Evolutionary conservation across 176 grass and related monocot genomes (phyloP).

Genomic region (Oryza australiensis): DNA sequence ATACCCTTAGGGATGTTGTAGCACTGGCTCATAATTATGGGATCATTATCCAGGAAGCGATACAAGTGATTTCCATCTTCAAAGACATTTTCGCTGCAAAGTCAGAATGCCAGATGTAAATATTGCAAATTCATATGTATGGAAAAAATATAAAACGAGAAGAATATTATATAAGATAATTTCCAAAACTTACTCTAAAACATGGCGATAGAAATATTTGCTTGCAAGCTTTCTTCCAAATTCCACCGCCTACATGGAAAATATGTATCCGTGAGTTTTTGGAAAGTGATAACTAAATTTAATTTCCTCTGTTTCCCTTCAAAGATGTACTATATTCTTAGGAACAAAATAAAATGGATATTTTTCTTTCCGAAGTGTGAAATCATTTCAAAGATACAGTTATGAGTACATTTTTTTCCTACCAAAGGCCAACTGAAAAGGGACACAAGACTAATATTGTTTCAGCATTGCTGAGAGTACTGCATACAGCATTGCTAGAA

Average conservation of each 20-base stretch:
- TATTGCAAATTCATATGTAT: background rate
- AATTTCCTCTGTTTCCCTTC: background rate
- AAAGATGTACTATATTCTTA: background rate
- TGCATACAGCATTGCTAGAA: background rate
- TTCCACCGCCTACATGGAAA: conserved; percentile 69
- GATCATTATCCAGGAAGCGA: conserved; percentile 92
- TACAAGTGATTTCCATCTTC: conserved; percentile 92
- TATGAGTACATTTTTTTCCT: conserved; percentile 7
- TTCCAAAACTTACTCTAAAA: conserved; percentile 69
- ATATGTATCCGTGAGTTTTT: background rate
- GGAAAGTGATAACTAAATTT: background rate
- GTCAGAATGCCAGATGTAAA: conserved; percentile 15
- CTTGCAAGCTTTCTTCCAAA: conserved; percentile 90
- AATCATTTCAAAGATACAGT: conserved; percentile 12
- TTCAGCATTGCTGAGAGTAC: background rate
- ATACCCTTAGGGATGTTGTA: conserved; percentile 81
- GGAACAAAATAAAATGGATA: conserved; percentile 4
- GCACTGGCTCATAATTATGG: conserved; percentile 77
- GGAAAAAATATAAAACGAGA: conserved; percentile 14
- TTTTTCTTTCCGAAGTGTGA: background rate
- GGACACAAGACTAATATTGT: conserved; percentile 8
- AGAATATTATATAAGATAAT: conserved; percentile 1
- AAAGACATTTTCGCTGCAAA: conserved; percentile 80
- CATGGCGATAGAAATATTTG: conserved; percentile 77
- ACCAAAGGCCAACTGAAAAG: conserved; percentile 16